Percentiles rank a stretch among this genome's conserved stretches.
Conservation (phyloP, 75 land plant genomes). For the Larix kaempferi region DNA sequence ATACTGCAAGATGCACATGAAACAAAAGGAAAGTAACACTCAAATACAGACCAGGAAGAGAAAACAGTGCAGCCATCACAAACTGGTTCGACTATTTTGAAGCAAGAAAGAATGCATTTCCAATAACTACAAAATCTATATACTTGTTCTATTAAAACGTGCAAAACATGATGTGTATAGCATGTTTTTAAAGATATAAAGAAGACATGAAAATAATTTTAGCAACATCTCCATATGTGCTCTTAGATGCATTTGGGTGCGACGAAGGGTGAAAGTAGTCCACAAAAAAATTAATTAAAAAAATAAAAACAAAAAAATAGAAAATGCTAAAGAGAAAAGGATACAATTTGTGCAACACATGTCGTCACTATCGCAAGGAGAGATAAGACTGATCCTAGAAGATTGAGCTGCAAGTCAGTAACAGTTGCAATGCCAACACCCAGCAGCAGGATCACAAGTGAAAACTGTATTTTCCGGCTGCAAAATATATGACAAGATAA, state of each 20-base stretch:
- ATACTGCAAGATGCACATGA: background rate
- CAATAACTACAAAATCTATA: background rate
- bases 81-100: background rate
- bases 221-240: background rate
- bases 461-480: constrained; percentile 80
- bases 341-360: constrained; percentile 97
- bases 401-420: constrained; percentile 91
- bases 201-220: background rate
- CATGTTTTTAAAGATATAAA: background rate
- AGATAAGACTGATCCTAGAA: constrained; percentile 80
- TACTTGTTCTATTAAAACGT: background rate
- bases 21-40: background rate
- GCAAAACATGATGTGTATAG: background rate
- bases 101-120: background rate
- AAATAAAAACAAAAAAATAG: background rate
- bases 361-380: constrained; percentile 89
- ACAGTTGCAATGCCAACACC: constrained; percentile 98
- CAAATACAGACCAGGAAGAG: background rate
- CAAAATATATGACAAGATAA: constrained; percentile 9
- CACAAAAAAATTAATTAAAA: background rate
- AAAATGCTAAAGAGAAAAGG: constrained; percentile 28
- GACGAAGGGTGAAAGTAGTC: background rate
- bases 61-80: background rate
- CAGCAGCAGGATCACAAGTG: constrained; percentile 68
- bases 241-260: background rate